Percentiles rank a stretch among this genome's conserved stretches.
phyloP scores from a whole-genome alignment of 768 basidiomycete genomes.

The Rhodotorula taiwanensis region DNA sequence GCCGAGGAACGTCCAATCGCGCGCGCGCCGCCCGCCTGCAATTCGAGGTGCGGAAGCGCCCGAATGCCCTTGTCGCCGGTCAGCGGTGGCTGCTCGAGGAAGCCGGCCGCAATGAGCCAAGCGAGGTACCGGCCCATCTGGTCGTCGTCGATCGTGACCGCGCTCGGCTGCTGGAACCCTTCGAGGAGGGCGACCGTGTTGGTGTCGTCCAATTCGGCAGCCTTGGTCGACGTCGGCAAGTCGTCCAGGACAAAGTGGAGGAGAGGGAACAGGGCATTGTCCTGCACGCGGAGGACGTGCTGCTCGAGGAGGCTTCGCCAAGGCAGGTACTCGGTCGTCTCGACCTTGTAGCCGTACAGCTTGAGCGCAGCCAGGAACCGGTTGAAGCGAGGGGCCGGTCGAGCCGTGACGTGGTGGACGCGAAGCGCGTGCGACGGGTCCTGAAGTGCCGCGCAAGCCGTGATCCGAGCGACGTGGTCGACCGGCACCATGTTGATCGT shows the following conservation, averaged over 20 bases:
- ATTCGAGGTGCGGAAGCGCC: conserved; percentile 27
- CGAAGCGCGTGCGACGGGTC: conserved; percentile 48
- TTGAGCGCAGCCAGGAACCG: conserved; percentile 64
- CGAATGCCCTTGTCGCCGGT: conserved; percentile 7
- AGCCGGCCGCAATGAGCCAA: conserved; percentile 81
- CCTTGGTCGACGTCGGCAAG: conserved; percentile 90
- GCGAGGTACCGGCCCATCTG: conserved; percentile 82
- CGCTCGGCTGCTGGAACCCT: conserved; percentile 46
- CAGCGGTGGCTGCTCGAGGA: conserved; percentile 57
- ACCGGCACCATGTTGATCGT: conserved; percentile 97
- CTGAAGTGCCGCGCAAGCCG: conserved; percentile 63
- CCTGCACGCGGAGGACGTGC: conserved; percentile 87
- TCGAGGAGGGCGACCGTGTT: conserved; percentile 66
- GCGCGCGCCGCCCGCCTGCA: conserved; percentile 19
- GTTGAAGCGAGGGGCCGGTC: conserved; percentile 84
- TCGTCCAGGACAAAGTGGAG: conserved; percentile 97
- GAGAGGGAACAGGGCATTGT: conserved; percentile 94
- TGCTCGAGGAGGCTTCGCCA: conserved; percentile 91
- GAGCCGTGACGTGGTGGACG: conserved; percentile 78
- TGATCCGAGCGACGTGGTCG: conserved; percentile 83
- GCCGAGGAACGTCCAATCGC: conserved; percentile 25
- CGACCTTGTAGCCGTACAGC: conserved; percentile 70
- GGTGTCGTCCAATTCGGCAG: conserved; percentile 77
- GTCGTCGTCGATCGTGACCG: conserved; percentile 62
- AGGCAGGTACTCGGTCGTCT: conserved; percentile 75